phyloP scores from a whole-genome alignment of 2,329 filamentous ascomycete species.

The Apiospora aurea region DNA sequence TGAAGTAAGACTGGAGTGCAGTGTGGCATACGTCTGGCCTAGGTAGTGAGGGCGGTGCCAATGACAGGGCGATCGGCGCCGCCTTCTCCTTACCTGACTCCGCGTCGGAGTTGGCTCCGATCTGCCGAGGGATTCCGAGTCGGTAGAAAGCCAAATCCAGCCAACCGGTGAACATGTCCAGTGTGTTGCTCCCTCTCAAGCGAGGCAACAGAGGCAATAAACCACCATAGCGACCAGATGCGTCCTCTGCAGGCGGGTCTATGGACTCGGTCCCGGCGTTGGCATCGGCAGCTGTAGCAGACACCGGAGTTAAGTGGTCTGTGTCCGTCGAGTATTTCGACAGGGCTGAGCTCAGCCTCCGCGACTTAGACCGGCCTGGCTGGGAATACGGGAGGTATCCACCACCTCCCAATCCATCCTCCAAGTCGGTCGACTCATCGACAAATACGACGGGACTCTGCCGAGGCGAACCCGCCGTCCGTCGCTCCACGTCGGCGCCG shows the following conservation, averaged over 20 bases:
- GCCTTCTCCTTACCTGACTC: background rate
- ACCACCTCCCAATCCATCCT: background rate
- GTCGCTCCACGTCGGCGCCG: slow-evolving; percentile 25
- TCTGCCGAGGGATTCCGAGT: slow-evolving; percentile 21
- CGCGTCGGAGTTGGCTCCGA: background rate
- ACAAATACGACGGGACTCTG: background rate
- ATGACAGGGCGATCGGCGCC: background rate
- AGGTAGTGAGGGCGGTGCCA: slow-evolving; percentile 22
- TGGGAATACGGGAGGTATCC: background rate
- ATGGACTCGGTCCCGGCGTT: slow-evolving; percentile 22
- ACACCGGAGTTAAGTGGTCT: slow-evolving; percentile 1
- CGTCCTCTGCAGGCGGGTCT: slow-evolving; percentile 21
- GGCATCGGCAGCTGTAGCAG: background rate
- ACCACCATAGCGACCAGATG: slow-evolving; percentile 39
- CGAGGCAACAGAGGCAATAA: slow-evolving; percentile 28
- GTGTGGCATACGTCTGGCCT: slow-evolving; percentile 7
- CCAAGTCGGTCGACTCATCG: background rate
- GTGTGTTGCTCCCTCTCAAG: slow-evolving; percentile 19
- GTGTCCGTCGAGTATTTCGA: slow-evolving; percentile 18
- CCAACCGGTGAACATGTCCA: slow-evolving; percentile 27
- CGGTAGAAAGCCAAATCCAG: slow-evolving; percentile 27
- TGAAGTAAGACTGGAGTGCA: slow-evolving; percentile 22
- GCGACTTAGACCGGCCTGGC: background rate
- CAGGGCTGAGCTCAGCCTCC: background rate
- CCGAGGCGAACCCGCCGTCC: slow-evolving; percentile 10